Base-by-base conservation (phyloP, 2,329 filamentous ascomycete genomes). In the Ceratocystis huliohia region DNA sequence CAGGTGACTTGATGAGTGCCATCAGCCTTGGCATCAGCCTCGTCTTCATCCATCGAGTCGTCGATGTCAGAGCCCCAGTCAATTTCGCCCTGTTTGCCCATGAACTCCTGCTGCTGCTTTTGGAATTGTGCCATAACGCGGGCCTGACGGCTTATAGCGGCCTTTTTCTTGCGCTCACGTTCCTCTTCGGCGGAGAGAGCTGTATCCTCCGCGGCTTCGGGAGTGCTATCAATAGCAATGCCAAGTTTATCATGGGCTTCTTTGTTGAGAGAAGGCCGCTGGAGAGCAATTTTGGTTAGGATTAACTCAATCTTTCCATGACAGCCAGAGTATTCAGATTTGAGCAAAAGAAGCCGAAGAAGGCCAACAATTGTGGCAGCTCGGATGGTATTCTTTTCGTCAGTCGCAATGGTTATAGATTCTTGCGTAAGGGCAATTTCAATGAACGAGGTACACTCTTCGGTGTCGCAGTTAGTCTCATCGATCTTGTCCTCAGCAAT, bases 121-220 rank as follows among this genome's bases (percentile, higher is more conserved):
- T 97, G 94, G 76, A 99, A 96, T 73, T 96, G 91, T 1, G 92
- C 94, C 92, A 99, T 96, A 41, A 99, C 91, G 72, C 86, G 88
- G 1, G 92, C 92, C 75, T 97, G 92, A 25, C 94, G 85, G 71
- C 91, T 93, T 50, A 92, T 77, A 0, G 94, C 94, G 64, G 93
- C 89, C 75, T 89, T 88, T 80, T 96, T 99, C 79, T 93, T 96
- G 68, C 85, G 79, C 74, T 93, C 89, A 17, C 84, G 83, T 72
- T 93, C 89, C 70, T 88, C 88, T 68, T 89, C 87, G 46, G 81
- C 84, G 5, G 84, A 80, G 65, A 80, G 82, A 66, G 80, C 82
- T 6, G 50, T 37, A 13, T 63, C 57, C 5, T 59, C 25, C 5
- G 30, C 25, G 15, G 88, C 88, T n/a, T 92, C 91, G 0, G 91